A percentile compares a stretch with the other conserved stretches of the same genome.
Evolutionary conservation across 257 asterid species (phyloP).

Genomic region (Lycium ferocissimum): DNA sequence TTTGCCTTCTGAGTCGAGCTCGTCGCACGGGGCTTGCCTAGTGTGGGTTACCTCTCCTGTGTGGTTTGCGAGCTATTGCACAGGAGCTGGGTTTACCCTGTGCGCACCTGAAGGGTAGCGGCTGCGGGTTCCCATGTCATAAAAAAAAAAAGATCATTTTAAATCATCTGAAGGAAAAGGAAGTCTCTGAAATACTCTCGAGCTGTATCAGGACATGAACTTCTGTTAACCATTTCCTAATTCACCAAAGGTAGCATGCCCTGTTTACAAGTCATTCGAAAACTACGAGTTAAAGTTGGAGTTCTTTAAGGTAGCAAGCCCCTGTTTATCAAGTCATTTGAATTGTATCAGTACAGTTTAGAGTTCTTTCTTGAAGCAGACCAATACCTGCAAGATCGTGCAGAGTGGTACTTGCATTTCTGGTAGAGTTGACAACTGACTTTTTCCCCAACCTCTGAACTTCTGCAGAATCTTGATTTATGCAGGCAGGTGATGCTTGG

Average conservation of each 20-base stretch:
- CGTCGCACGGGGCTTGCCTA: too few relatives aligned
- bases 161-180: constrained; percentile 10
- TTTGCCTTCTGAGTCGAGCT: too few relatives aligned
- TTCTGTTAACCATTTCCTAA: neutral
- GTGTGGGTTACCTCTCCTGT: too few relatives aligned
- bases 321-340: constrained; percentile 16
- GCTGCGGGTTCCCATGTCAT: too few relatives aligned
- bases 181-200: neutral
- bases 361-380: constrained; percentile 10
- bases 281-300: constrained; percentile 18
- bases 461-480: constrained; percentile 30
- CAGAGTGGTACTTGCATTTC: neutral
- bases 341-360: neutral
- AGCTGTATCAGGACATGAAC: constrained; percentile 5
- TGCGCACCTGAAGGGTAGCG: too few relatives aligned
- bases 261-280: neutral
- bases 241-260: constrained; percentile 3
- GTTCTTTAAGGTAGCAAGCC: constrained; percentile 8
- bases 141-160: neutral
- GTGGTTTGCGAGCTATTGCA: too few relatives aligned
- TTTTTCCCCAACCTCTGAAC: constrained; percentile 25
- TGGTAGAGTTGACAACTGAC: neutral
- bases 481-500: constrained; percentile 99
- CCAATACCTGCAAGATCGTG: neutral
- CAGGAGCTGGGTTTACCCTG: too few relatives aligned